Evolutionary conservation across 331 rosid species (phyloP).

Genomic region (Arachis monticola): DNA sequence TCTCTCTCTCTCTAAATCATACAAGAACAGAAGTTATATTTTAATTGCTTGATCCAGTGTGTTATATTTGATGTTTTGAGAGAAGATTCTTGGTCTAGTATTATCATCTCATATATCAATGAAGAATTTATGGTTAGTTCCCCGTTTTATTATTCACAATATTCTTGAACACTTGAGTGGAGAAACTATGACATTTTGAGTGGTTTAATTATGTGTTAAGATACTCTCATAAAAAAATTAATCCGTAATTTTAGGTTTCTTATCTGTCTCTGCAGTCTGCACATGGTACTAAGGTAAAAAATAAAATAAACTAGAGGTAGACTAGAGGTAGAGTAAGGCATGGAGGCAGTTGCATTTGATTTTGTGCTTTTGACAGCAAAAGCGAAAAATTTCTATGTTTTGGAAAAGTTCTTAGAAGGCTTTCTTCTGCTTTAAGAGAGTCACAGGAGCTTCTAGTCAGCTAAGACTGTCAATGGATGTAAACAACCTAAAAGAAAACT

Average conservation of each 20-base stretch:
- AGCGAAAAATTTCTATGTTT: neutral
- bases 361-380: conserved; percentile 18
- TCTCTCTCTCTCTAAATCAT: conserved; percentile 6
- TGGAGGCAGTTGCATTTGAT: conserved; percentile 19
- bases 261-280: neutral
- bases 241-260: neutral
- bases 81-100: neutral
- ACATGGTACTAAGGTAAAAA: neutral
- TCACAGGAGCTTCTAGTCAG: conserved; percentile 8
- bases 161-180: neutral
- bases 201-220: neutral
- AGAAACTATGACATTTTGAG: neutral
- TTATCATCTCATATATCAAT: neutral
- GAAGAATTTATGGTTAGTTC: neutral
- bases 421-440: neutral
- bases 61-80: neutral
- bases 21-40: conserved; percentile 11
- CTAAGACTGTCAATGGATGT: conserved; percentile 4
- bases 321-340: neutral
- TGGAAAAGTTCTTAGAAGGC: neutral
- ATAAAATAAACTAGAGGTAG: neutral
- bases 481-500: conserved; percentile 9
- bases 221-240: neutral
- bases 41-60: neutral
- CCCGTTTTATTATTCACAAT: neutral